Percentiles rank a stretch among this genome's conserved stretches.
phyloP scores from a whole-genome alignment of 192 early-diverging fungal genomes.

The Radiomyces spectabilis region DNA sequence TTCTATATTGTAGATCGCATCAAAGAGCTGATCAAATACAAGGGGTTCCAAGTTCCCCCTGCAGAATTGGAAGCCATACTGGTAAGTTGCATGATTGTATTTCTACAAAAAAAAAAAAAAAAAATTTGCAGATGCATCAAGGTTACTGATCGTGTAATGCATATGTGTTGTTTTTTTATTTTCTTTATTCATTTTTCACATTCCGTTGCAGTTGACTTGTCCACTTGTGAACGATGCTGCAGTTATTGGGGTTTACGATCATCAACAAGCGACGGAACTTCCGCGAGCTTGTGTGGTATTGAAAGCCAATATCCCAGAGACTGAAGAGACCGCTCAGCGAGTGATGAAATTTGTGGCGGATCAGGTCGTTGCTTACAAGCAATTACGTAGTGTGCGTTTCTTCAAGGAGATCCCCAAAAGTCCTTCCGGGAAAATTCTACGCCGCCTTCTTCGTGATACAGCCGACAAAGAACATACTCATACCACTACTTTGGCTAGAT shows the following conservation, averaged over 20 bases:
- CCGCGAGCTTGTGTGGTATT: conserved; percentile 76
- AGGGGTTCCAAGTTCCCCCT: conserved; percentile 66
- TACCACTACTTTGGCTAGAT: no score
- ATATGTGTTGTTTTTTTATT: no score
- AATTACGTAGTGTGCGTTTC: conserved; percentile 69
- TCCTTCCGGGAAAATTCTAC: conserved; percentile 80
- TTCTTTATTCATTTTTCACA: conserved; percentile 64
- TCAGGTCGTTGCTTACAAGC: conserved; percentile 68
- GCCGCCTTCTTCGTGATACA: conserved; percentile 34
- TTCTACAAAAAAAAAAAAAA: no score
- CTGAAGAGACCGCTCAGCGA: conserved; percentile 28
- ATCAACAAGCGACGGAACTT: conserved; percentile 63
- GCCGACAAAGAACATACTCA: conserved; percentile 22
- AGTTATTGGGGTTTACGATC: conserved; percentile 63
- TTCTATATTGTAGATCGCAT: conserved; percentile 71
- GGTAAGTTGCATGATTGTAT: conserved; percentile 71
- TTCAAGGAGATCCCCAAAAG: conserved; percentile 71
- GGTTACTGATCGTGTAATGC: no score
- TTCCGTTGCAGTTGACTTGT: conserved; percentile 45
- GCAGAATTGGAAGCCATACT: conserved; percentile 62
- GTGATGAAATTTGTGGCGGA: conserved; percentile 48
- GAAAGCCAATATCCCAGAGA: conserved; percentile 21
- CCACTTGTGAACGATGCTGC: conserved; percentile 54
- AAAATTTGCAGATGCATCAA: no score
- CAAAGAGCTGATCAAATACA: conserved; percentile 51